phyloP scores from a whole-genome alignment of 2,329 filamentous ascomycete genomes.

The Paecilomyces variotii region DNA sequence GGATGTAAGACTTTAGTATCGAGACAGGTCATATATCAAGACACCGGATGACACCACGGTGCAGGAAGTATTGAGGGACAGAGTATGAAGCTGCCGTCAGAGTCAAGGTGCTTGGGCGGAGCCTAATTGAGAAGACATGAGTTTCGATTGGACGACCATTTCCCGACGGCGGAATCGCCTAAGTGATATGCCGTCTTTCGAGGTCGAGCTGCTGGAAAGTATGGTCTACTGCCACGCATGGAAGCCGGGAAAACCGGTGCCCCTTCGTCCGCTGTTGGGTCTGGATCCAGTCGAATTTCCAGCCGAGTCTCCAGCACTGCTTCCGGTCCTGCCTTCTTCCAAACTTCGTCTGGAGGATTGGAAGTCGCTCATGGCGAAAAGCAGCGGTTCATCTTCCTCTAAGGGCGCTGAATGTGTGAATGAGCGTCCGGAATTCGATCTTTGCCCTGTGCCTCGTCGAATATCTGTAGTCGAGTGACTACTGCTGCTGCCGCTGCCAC shows the following conservation, averaged over 20 bases:
- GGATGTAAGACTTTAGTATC: not conserved
- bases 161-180: not conserved
- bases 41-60: not conserved
- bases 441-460: slow-evolving; percentile 26
- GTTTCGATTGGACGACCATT: not conserved
- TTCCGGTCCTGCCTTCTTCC: slow-evolving; percentile 31
- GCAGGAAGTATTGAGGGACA: not conserved
- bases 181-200: not conserved
- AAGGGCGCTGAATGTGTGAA: slow-evolving; percentile 18
- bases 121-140: not conserved
- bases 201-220: not conserved
- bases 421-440: slow-evolving; percentile 25
- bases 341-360: slow-evolving; percentile 34
- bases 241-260: slow-evolving; percentile 24
- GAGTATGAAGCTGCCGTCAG: not conserved
- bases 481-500: slow-evolving; percentile 33
- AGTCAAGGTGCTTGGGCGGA: not conserved
- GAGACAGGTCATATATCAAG: not conserved
- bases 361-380: slow-evolving; percentile 42
- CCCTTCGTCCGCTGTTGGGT: slow-evolving; percentile 28
- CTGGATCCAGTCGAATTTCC: slow-evolving; percentile 19
- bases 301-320: slow-evolving; percentile 21
- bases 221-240: slow-evolving; percentile 23
- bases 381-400: slow-evolving; percentile 38
- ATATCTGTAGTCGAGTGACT: slow-evolving; percentile 26